Evolutionary conservation across 139 green algal species (phyloP).

Genomic region (Monoraphidium neglectum): DNA sequence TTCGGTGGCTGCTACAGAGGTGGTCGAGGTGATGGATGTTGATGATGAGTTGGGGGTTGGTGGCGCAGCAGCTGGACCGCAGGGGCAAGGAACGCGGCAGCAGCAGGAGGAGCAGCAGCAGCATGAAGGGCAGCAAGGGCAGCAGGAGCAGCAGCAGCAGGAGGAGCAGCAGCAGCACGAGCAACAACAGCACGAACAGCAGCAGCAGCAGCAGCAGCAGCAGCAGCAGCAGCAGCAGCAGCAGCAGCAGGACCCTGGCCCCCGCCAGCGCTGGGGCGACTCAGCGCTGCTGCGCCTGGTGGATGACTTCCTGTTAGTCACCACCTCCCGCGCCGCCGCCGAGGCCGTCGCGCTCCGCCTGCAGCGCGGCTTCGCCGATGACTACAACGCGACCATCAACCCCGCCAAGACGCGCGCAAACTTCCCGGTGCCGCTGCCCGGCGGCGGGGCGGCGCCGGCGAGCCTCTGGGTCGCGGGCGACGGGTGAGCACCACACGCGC

Average conservation of each 20-base stretch:
- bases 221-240: constrained; percentile 9
- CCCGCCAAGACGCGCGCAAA: constrained; percentile 81
- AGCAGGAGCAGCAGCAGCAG: background rate
- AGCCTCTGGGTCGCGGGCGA: constrained; percentile 29
- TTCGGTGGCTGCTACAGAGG: no score
- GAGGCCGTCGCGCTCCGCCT: constrained; percentile 53
- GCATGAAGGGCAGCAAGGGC: constrained; percentile 8
- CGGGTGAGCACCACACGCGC: no score
- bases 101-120: constrained; percentile 6
- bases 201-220: background rate
- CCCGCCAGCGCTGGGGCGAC: background rate
- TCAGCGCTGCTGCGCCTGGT: constrained; percentile 80
- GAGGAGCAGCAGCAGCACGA: background rate
- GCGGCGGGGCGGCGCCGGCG: constrained; percentile 2
- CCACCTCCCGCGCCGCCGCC: constrained; percentile 53
- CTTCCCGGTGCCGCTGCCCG: constrained; percentile 49
- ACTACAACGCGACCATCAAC: constrained; percentile 78
- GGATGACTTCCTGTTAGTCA: constrained; percentile 89
- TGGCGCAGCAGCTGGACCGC: no score
- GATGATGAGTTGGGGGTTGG: no score
- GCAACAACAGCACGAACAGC: background rate
- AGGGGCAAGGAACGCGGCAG: background rate
- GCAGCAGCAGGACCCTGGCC: background rate
- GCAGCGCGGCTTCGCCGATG: constrained; percentile 39
- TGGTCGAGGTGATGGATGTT: no score